These are phyloP conservation scores for Candida ponderosae DNA, from an alignment of 805 yeast genomes.

Conservation along the genomic window DNA sequence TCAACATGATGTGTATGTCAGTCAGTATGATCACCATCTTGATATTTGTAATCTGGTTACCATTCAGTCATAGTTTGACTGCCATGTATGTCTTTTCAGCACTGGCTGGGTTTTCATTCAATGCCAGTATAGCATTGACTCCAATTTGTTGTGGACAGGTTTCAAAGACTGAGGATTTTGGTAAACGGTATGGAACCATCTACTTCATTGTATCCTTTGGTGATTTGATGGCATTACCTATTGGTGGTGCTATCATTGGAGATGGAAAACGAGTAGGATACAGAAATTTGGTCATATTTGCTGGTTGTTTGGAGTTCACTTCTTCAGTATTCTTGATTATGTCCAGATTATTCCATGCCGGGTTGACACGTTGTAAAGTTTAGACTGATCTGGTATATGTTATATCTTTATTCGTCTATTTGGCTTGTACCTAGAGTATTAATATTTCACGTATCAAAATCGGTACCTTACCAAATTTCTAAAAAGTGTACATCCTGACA, in stretches of 20 bases:
- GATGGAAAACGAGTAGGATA: conserved; percentile 22
- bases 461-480: too few relatives aligned
- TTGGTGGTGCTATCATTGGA: conserved; percentile 35
- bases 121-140: conserved; percentile 42
- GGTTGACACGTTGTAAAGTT: background rate
- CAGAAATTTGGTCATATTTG: conserved; percentile 32
- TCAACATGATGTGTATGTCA: conserved; percentile 35
- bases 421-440: too few relatives aligned
- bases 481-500: too few relatives aligned
- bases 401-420: too few relatives aligned
- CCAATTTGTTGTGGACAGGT: conserved; percentile 51
- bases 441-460: too few relatives aligned
- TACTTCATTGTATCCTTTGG: conserved; percentile 47
- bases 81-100: conserved; percentile 33
- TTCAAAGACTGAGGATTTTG: conserved; percentile 40
- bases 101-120: conserved; percentile 41
- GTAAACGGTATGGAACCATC: conserved; percentile 43
- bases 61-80: conserved; percentile 23
- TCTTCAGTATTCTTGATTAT: conserved; percentile 7
- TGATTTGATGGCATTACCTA: conserved; percentile 37
- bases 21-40: conserved; percentile 23
- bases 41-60: conserved; percentile 31
- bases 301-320: conserved; percentile 9
- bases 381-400: too few relatives aligned
- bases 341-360: conserved; percentile 5